Base-by-base conservation (phyloP, 2,329 filamentous ascomycete species). In the Colletotrichum musicola region DNA sequence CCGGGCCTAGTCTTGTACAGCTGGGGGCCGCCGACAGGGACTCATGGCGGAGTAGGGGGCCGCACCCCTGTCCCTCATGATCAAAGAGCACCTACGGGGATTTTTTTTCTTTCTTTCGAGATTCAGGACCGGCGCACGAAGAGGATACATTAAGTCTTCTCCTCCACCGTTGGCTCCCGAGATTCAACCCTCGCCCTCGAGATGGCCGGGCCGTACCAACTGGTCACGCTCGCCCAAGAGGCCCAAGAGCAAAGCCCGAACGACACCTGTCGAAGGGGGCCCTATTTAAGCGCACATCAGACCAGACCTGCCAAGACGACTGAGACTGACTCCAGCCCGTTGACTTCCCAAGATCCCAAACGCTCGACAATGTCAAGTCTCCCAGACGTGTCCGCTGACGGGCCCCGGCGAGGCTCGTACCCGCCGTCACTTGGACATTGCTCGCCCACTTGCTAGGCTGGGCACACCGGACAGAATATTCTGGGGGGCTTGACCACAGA, bases 41-140 rank as follows among this genome's bases (percentile, higher is more conserved):
- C 55, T 51, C 27, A 57, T 62, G 50, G 62, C 55, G 62, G 65
- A 61, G 62, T 57, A 69, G 62, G 56, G 53, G 65, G 62, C 35
- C 35, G 4, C 20, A 44, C 27, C 62, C 66, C 56, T 66, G 62
- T 60, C 55, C 51, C 55, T 61, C 20, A 66, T 69, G 55, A 47
- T 60, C 64, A 57, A 30, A 27, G 27, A 42, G 9, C 27, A 50
- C 51, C 7, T 38, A 58, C 55, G 47, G 62, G 47, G 25, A 46
- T 47, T 63, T 51, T 44, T 54, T 57, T 67, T 60, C 55, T 51
- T 59, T 14, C 54, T 64, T 49, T 68, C 61, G 64, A 59, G 54
- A 64, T 64, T 64, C 60, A 68, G 66, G 66, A 66, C 54, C 55
- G 46, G 44, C 49, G 51, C 44, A 61, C 46, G 62, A 66, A 69